A percentile compares a stretch with the other conserved stretches of the same genome.
Evolutionary conservation across 352 stramenopile species (phyloP).

Genomic region (Pythium dissimile): DNA sequence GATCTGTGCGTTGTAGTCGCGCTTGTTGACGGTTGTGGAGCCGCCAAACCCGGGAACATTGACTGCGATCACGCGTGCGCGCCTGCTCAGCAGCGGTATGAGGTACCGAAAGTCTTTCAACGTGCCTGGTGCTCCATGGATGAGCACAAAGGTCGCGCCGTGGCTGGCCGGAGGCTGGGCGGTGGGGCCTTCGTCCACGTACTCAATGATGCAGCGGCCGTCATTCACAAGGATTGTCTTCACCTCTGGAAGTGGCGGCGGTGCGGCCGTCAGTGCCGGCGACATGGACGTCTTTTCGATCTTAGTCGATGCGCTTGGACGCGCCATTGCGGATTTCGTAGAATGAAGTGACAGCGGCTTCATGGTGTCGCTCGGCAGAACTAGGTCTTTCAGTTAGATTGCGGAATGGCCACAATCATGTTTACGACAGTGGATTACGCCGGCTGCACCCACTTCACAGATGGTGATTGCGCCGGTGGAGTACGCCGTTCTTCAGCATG

Average conservation of each 20-base stretch:
- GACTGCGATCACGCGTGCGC: not conserved
- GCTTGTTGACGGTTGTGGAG: not conserved
- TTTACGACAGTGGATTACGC: not conserved
- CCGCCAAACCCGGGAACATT: constrained; percentile 6
- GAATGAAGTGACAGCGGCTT: too few relatives aligned
- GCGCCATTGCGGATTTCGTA: too few relatives aligned
- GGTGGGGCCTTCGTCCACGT: not conserved
- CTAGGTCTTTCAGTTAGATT: too few relatives aligned
- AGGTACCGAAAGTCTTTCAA: constrained; percentile 13
- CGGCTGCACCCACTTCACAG: not conserved
- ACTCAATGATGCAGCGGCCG: constrained; percentile 4
- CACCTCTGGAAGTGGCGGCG: not conserved
- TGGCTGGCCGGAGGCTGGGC: too few relatives aligned
- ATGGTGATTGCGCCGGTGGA: too few relatives aligned
- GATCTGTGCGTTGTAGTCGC: constrained; percentile 3
- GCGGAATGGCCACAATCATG: not conserved
- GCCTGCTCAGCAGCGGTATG: not conserved
- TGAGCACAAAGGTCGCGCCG: constrained; percentile 10
- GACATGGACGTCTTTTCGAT: too few relatives aligned
- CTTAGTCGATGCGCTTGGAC: too few relatives aligned
- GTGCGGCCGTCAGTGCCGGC: not conserved
- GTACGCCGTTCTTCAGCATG: too few relatives aligned
- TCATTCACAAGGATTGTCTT: not conserved
- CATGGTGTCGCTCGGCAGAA: too few relatives aligned
- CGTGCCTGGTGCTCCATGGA: constrained; percentile 19